Percentiles rank a stretch among this genome's conserved stretches.
These are phyloP conservation scores for Exophiala mesophila DNA, from an alignment of 2,329 filamentous ascomycete genomes.

Conservation along the genomic window DNA sequence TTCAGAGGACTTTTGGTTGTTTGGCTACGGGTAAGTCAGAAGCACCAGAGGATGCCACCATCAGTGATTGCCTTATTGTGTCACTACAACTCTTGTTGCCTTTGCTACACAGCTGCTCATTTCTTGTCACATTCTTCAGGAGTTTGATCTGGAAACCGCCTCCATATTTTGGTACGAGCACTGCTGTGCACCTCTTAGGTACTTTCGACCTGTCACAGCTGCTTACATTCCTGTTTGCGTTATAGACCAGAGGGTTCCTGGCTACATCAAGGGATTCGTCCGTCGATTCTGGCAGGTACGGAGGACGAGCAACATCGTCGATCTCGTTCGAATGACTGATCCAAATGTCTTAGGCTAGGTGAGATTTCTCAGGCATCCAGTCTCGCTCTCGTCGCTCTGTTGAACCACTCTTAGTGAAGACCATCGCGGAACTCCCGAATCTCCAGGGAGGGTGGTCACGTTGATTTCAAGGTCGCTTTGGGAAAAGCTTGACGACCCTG, in stretches of 20 bases:
- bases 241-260: slow-evolving; percentile 75
- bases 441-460: slow-evolving; percentile 87
- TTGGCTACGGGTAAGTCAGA: slow-evolving; percentile 81
- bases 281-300: slow-evolving; percentile 96
- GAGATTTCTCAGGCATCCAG: slow-evolving; percentile 5
- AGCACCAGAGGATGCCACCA: too few species aligned
- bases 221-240: too few species aligned
- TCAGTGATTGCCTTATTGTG: too few species aligned
- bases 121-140: slow-evolving; percentile 52
- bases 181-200: too few species aligned
- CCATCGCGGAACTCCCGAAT: slow-evolving; percentile 83
- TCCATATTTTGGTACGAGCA: slow-evolving; percentile 76
- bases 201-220: too few species aligned
- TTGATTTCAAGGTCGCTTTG: slow-evolving; percentile 81
- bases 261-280: slow-evolving; percentile 90
- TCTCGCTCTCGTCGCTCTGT: slow-evolving; percentile 3
- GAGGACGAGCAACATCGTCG: slow-evolving; percentile 9
- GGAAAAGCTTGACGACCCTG: slow-evolving; percentile 66
- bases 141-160: slow-evolving; percentile 98
- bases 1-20: slow-evolving; percentile 72
- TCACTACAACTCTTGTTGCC: too few species aligned
- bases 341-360: slow-evolving; percentile 23
- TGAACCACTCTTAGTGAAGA: slow-evolving; percentile 62
- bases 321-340: slow-evolving; percentile 7
- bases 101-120: too few species aligned